A percentile compares a stretch with the other conserved stretches of the same genome.
These are phyloP conservation scores for Urochloa ruziziensis DNA, from an alignment of 176 grass and related monocot species.

Conservation along the genomic window DNA sequence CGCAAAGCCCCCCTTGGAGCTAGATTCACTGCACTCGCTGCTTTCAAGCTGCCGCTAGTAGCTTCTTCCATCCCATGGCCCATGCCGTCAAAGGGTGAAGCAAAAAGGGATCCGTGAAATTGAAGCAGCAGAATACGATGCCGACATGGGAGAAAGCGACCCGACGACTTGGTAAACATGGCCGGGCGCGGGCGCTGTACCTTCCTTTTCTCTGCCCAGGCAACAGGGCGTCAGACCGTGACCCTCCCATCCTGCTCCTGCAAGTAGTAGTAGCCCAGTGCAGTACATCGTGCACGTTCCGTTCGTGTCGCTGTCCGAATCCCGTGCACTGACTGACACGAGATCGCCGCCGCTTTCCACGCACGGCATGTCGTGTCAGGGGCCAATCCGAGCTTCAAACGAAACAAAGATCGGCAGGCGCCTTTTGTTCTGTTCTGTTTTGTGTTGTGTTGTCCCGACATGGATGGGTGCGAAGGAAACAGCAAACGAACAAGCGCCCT, in stretches of 20 bases:
- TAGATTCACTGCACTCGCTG: background rate
- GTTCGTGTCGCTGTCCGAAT: conserved; percentile 10
- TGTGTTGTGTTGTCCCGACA: background rate
- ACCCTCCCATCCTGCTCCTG: background rate
- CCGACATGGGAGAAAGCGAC: conserved; percentile 14
- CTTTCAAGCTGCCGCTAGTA: background rate
- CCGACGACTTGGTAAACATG: background rate
- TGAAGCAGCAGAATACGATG: background rate
- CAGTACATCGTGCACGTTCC: background rate
- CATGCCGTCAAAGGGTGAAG: background rate
- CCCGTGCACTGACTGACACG: background rate
- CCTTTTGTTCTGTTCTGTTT: background rate
- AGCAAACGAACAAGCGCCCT: background rate
- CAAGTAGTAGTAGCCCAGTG: no score
- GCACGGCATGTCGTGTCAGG: background rate
- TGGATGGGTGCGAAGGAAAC: background rate
- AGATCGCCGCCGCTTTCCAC: conserved; percentile 22
- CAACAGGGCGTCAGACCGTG: background rate
- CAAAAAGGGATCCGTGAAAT: background rate
- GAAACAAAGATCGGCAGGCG: background rate
- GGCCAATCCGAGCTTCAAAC: background rate
- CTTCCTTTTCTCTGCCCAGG: background rate
- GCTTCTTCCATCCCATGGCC: background rate
- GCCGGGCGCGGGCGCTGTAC: background rate
- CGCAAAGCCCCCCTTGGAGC: no score